Conservation (phyloP, 169 alveolate species). For the Cyclospora cayetanensis region DNA sequence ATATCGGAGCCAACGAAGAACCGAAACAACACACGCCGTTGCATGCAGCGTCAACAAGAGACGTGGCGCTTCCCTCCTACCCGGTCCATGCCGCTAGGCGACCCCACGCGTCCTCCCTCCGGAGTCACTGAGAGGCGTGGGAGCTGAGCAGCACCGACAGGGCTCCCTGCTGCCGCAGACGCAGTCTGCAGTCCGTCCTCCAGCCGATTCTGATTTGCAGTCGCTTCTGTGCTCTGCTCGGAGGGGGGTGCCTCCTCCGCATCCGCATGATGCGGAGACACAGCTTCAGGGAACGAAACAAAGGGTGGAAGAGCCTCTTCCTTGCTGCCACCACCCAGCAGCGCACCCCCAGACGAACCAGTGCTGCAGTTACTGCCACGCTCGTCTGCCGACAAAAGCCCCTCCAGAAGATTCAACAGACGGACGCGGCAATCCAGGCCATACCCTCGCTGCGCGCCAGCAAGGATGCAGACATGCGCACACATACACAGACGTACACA, state of each 20-base stretch:
- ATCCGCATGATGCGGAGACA: not conserved
- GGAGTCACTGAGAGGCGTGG: not conserved
- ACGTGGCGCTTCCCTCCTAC: no score
- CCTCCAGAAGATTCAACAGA: not conserved
- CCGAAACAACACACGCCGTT: no score
- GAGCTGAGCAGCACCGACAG: not conserved
- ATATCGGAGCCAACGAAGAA: no score
- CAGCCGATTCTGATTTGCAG: not conserved
- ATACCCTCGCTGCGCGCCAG: not conserved
- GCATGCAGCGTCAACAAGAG: no score
- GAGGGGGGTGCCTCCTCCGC: no score
- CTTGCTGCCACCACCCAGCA: not conserved
- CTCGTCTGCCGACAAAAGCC: constrained; percentile 47
- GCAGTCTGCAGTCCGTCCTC: not conserved
- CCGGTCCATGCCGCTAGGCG: constrained; percentile 46
- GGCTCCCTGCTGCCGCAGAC: not conserved
- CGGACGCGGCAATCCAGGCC: constrained; percentile 43
- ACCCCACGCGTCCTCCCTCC: not conserved
- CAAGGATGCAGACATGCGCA: not conserved
- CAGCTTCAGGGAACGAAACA: constrained; percentile 10
- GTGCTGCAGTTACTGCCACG: not conserved
- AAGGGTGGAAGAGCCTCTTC: constrained; percentile 16
- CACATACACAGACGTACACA: no score
- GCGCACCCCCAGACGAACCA: not conserved
- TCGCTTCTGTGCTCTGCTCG: not conserved